Base-by-base conservation (phyloP, 163 green algal species). In the Scenedesmus sp. region DNA sequence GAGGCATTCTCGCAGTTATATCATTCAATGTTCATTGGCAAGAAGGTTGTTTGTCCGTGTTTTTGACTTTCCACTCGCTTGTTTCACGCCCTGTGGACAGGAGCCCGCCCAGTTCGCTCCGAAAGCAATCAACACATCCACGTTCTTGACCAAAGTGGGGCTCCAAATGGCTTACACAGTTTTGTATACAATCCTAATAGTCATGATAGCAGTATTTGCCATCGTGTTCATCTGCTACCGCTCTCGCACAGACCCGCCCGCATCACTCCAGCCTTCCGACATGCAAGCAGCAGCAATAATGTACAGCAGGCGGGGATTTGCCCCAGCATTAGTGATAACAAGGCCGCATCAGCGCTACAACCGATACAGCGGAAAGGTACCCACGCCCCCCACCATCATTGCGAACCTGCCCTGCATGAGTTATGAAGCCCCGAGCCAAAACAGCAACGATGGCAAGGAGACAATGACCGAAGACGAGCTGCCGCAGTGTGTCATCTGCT, bases 401-500 rank as follows among this genome's bases (percentile, higher is more conserved):
- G 52, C 23, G 1, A 91, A 79, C 56, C 87, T 91, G 15, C 87
- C 87, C 20, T 59, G 15, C 7, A 26, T 86, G 23, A 59, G 23
- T 1, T 91, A 81, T 82, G 55, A 84, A 20, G n/a, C 60, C 4
- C 60, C 55, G 10, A 34, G 20, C n/a, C n/a, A 52, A 4, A 2
- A 52, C n/a, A 52, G 26, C 56, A 52, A 23, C 13, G 76, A 73
- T 34, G 82, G 55, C 16, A 46, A 79, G 87, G 87, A 26, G 16
- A 20, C 9, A 57, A 57, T 9, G 8, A n/a, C 60, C 0, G 82
- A 56, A 59, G 74, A 79, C 12, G 74, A 85, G 55, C 23, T 55
- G 57, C 70, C 74, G 34, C 57, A 62, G 55, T 94, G 90, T 60
- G 91, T 93, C 60, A 91, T 97, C 20, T 96, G 96, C 84, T 92